phyloP scores from a whole-genome alignment of 2,329 filamentous ascomycete genomes.

The Simplicillium aogashimaense region DNA sequence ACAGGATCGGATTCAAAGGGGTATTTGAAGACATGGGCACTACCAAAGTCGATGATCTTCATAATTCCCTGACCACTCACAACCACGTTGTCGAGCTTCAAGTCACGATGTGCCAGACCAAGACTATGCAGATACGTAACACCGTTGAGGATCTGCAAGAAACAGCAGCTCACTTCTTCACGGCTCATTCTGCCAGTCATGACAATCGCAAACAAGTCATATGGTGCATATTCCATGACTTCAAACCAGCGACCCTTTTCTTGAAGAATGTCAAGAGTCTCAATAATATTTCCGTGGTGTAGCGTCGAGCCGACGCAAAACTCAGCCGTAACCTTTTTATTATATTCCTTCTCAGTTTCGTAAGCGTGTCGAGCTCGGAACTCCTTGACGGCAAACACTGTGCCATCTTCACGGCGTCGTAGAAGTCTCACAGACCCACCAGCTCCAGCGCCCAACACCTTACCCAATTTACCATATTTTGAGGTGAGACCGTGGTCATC shows the following conservation, averaged over 20 bases:
- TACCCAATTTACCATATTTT: slow-evolving; percentile 93
- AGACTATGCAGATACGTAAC: slow-evolving; percentile 92
- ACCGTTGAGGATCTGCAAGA: slow-evolving; percentile 88
- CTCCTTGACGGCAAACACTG: slow-evolving; percentile 95
- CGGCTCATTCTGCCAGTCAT: slow-evolving; percentile 98
- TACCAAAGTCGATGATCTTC: slow-evolving; percentile 99
- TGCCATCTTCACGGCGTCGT: slow-evolving; percentile 85
- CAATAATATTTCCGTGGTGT: slow-evolving; percentile 96
- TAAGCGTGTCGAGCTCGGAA: slow-evolving; percentile 87
- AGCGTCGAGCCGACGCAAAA: slow-evolving; percentile 97
- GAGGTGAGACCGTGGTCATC: slow-evolving; percentile 85
- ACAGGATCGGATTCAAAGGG: slow-evolving; percentile 71
- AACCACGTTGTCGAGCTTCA: slow-evolving; percentile 97
- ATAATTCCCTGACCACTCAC: slow-evolving; percentile 95
- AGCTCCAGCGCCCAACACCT: slow-evolving; percentile 85
- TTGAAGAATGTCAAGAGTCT: slow-evolving; percentile 91
- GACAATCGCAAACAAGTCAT: slow-evolving; percentile 91
- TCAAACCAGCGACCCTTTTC: slow-evolving; percentile 95
- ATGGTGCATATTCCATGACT: slow-evolving; percentile 98
- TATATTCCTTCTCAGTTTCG: slow-evolving; percentile 90
- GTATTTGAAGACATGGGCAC: slow-evolving; percentile 93
- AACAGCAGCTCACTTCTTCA: slow-evolving; percentile 83
- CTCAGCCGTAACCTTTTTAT: slow-evolving; percentile 95
- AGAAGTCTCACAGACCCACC: slow-evolving; percentile 90
- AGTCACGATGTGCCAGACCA: slow-evolving; percentile 85